A percentile compares a stretch with the other conserved stretches of the same genome.
Conservation (phyloP, 2,329 filamentous ascomycete genomes). For the Albophoma yamanashiensis region DNA sequence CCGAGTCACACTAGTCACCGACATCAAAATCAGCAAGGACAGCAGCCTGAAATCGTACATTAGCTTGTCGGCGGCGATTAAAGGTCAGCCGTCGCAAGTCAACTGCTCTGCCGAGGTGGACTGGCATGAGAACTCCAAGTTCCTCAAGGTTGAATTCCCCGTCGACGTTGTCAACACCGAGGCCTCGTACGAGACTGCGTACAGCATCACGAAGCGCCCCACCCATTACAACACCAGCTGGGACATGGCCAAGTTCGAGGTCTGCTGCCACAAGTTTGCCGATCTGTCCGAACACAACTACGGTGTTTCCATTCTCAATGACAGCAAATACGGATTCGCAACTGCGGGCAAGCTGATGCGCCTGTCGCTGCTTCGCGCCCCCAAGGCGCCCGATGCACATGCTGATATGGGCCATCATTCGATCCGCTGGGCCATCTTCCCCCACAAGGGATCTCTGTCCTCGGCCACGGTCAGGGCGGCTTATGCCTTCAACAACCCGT, state of each 20-base stretch:
- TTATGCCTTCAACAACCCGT: slow-evolving; percentile 81
- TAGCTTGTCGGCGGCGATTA: slow-evolving; percentile 59
- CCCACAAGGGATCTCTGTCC: slow-evolving; percentile 64
- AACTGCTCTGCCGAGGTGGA: slow-evolving; percentile 82
- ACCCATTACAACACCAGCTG: slow-evolving; percentile 97
- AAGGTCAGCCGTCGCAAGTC: slow-evolving; percentile 51
- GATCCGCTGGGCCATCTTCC: slow-evolving; percentile 85
- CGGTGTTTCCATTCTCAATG: slow-evolving; percentile 86
- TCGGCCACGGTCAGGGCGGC: slow-evolving; percentile 69
- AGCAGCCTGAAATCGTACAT: slow-evolving; percentile 84
- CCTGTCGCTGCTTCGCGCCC: slow-evolving; percentile 71
- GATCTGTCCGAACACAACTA: slow-evolving; percentile 83
- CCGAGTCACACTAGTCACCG: slow-evolving; percentile 70
- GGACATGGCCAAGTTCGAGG: slow-evolving; percentile 98
- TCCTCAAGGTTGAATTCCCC: slow-evolving; percentile 97
- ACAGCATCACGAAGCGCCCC: slow-evolving; percentile 75
- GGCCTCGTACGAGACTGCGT: slow-evolving; percentile 92
- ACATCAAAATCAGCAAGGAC: slow-evolving; percentile 77
- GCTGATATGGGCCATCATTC: slow-evolving; percentile 87
- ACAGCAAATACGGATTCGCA: slow-evolving; percentile 93
- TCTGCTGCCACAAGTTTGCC: slow-evolving; percentile 91
- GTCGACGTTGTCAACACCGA: slow-evolving; percentile 85
- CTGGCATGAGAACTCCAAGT: slow-evolving; percentile 95
- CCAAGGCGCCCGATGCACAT: slow-evolving; percentile 86
- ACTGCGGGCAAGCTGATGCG: slow-evolving; percentile 85